phyloP scores from a whole-genome alignment of 2,329 filamentous ascomycete species.

The Aulographum hederae region DNA sequence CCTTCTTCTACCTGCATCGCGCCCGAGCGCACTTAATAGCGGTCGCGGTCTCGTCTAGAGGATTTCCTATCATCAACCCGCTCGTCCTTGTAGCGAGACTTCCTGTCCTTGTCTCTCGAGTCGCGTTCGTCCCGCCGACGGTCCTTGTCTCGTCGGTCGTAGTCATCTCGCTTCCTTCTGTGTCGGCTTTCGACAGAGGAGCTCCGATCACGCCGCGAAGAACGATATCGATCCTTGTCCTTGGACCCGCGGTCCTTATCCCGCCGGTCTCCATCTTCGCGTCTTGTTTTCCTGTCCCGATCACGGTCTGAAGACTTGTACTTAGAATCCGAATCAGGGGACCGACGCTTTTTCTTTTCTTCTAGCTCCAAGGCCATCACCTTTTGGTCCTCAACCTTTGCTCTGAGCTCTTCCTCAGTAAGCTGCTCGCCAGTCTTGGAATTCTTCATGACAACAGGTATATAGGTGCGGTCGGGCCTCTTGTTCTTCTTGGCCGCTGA shows the following conservation, averaged over 20 bases:
- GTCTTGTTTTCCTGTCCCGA: neutral
- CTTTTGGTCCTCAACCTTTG: slow-evolving; percentile 29
- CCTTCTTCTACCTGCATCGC: too few species aligned
- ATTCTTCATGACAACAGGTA: slow-evolving; percentile 42
- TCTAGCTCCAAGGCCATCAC: slow-evolving; percentile 15
- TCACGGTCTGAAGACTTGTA: neutral
- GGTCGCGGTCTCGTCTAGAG: too few species aligned
- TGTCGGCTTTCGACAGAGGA: too few species aligned
- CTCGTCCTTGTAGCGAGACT: too few species aligned
- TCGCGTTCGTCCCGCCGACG: too few species aligned
- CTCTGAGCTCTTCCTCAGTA: slow-evolving; percentile 42
- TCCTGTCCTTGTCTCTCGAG: too few species aligned
- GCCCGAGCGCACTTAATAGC: too few species aligned
- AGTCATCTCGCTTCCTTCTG: too few species aligned
- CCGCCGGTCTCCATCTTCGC: neutral
- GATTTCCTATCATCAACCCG: too few species aligned
- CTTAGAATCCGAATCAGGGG: too few species aligned
- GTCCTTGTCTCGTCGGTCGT: too few species aligned
- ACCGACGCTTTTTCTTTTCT: too few species aligned
- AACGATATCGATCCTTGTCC: slow-evolving; percentile 1
- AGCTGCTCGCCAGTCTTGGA: slow-evolving; percentile 43
- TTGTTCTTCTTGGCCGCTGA: slow-evolving; percentile 38
- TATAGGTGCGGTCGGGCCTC: slow-evolving; percentile 33
- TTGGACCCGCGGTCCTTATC: slow-evolving; percentile 3
- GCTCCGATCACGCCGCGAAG: slow-evolving; percentile 6